Conservation (phyloP, 257 asterid species). For the Coffea eugenioides region DNA sequence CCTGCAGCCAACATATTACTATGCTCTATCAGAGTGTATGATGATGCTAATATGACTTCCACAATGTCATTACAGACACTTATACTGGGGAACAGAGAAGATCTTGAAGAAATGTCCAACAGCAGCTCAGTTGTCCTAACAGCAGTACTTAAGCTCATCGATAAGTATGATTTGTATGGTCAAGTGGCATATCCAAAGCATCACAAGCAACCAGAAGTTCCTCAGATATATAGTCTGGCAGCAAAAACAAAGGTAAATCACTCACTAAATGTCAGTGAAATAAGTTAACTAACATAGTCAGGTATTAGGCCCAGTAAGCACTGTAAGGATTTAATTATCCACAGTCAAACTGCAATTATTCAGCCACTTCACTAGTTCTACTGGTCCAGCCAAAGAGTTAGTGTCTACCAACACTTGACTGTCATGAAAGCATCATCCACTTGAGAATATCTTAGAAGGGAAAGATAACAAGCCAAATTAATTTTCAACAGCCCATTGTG, state of each 20-base stretch:
- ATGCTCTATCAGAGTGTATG: background rate
- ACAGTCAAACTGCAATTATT: background rate
- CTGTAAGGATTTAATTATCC: background rate
- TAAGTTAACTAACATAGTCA: background rate
- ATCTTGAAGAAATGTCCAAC: constrained; percentile 58
- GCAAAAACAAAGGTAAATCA: constrained; percentile 63
- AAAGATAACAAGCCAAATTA: background rate
- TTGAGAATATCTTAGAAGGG: background rate
- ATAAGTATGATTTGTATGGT: constrained; percentile 59
- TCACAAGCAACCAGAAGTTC: constrained; percentile 62
- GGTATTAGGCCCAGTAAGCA: background rate
- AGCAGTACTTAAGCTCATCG: constrained; percentile 58
- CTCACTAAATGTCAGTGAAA: background rate
- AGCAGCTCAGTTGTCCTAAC: constrained; percentile 60
- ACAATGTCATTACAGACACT: constrained; percentile 43
- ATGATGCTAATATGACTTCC: constrained; percentile 8
- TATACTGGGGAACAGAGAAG: constrained; percentile 68
- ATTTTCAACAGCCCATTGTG: background rate
- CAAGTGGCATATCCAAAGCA: constrained; percentile 67
- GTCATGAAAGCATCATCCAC: background rate
- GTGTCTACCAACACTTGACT: background rate
- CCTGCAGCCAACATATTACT: background rate
- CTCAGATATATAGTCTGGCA: constrained; percentile 62
- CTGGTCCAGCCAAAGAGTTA: background rate
- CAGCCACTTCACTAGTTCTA: background rate